Evolutionary conservation across 805 yeast species (phyloP).

Genomic region (Saccharomyces kudriavzevii): DNA sequence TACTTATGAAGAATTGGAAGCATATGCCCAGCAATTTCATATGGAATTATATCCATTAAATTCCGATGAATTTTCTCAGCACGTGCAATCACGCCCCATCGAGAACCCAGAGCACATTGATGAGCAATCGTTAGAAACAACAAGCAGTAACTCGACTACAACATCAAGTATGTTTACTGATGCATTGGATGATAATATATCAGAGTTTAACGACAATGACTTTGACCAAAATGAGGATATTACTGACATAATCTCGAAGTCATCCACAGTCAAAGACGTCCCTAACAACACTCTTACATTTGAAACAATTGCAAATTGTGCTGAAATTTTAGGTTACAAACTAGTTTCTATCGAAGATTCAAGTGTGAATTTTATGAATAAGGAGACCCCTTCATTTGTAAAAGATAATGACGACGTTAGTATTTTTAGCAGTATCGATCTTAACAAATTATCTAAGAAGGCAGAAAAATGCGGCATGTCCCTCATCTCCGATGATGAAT

Average conservation of each 20-base stretch:
- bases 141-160: neutral
- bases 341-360: conserved; percentile 7
- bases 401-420: conserved; percentile 7
- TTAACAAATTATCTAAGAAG: conserved; percentile 10
- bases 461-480: conserved; percentile 22
- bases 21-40: conserved; percentile 31
- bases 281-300: neutral
- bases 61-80: conserved; percentile 4
- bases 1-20: conserved; percentile 27
- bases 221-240: neutral
- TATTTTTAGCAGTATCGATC: conserved; percentile 3
- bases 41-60: conserved; percentile 29
- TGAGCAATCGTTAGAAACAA: conserved; percentile 13
- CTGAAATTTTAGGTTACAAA: conserved; percentile 10
- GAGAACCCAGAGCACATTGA: conserved; percentile 4
- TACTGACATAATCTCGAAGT: conserved; percentile 4
- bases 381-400: neutral
- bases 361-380: neutral
- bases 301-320: conserved; percentile 7
- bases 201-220: conserved; percentile 1
- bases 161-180: neutral
- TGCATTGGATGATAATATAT: neutral
- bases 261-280: conserved; percentile 6
- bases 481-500: conserved; percentile 8
- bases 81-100: neutral